These are phyloP conservation scores for Picochlorum sp. DNA, from an alignment of 139 green algal species.

Conservation along the genomic window DNA sequence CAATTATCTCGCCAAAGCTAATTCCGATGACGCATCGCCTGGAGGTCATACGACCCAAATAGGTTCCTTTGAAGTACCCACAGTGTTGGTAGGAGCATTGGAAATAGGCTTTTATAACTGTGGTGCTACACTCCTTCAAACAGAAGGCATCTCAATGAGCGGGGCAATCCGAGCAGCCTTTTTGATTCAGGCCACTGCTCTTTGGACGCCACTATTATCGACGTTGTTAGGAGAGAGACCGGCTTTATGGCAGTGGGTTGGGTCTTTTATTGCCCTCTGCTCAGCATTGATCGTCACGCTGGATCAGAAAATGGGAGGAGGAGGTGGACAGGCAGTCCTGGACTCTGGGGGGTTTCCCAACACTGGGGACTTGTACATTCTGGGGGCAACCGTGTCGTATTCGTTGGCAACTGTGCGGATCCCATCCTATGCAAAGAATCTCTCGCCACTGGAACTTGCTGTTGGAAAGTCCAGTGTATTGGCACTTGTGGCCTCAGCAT, in stretches of 20 bases:
- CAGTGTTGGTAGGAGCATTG: neutral
- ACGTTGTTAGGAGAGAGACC: conserved; percentile 6
- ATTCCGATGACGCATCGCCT: too few relatives aligned
- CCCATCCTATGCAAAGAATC: conserved; percentile 14
- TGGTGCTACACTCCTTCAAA: conserved; percentile 21
- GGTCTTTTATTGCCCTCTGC: conserved; percentile 21
- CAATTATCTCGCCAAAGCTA: neutral
- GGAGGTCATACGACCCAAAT: too few relatives aligned
- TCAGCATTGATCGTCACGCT: conserved; percentile 21
- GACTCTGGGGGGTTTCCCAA: neutral
- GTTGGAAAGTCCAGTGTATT: conserved; percentile 23
- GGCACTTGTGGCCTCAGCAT: neutral
- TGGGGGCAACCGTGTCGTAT: conserved; percentile 26
- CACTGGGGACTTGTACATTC: conserved; percentile 9
- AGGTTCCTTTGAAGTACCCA: neutral
- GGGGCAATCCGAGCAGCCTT: conserved; percentile 28
- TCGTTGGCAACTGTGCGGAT: conserved; percentile 23
- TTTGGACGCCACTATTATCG: conserved; percentile 28
- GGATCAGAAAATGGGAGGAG: conserved; percentile 5
- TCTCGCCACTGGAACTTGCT: conserved; percentile 20
- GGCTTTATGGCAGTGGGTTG: conserved; percentile 12
- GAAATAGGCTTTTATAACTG: conserved; percentile 13
- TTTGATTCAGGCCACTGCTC: conserved; percentile 22
- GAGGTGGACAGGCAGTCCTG: neutral
- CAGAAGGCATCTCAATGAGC: conserved; percentile 27